Evolutionary conservation across 768 basidiomycete genomes (phyloP), one percentile per base, ranked within the genome.

Genomic region (Suillus decipiens): DNA sequence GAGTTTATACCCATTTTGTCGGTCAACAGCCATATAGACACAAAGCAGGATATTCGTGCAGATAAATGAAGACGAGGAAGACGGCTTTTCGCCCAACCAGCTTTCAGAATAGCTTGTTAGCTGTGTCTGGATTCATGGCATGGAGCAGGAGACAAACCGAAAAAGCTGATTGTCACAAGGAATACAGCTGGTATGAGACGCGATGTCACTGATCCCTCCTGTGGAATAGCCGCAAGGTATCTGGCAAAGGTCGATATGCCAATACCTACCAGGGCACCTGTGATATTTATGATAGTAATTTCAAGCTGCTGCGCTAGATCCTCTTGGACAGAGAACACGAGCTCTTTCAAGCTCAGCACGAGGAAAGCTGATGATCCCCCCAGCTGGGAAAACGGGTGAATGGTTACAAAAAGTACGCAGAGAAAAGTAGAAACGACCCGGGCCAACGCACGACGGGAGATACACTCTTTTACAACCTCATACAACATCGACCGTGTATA

Each of bases 301-400:
- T 83, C 83, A 5, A 83, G 66, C 68, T 84, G 81, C 65, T 84
- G 80, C 0, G 82, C 79, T 12, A 84, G 72, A 65, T 73, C 80
- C 45, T 80, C 77, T 65, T 84, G 80, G 2, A 79, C 77, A 24
- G 78, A 77, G 66, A 84, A 83, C 57, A 81, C 76, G 10, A 82
- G 76, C 61, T 84, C 83, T 60, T 83, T 81, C 43, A 83, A 65
- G 6, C 76, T 74, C 12, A 77, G 60, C 12, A 72, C 70, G 7
- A 82, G 72, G 68, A 79, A 82, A 19, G 79, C 80, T 33, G 67
- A 75, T 3, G 61, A 53, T 6, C 81, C 79, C 8, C 81, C 81
- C 22, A 75, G 70, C 36, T 61, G 68, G 19, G 81, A 79, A 63
- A 81, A 78, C 0, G 80, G 78, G 2, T 73, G 77, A 14, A 79